Evolutionary conservation across 1,284 basidiomycete species (phyloP).

Genomic region (Amylostereum chailletii): DNA sequence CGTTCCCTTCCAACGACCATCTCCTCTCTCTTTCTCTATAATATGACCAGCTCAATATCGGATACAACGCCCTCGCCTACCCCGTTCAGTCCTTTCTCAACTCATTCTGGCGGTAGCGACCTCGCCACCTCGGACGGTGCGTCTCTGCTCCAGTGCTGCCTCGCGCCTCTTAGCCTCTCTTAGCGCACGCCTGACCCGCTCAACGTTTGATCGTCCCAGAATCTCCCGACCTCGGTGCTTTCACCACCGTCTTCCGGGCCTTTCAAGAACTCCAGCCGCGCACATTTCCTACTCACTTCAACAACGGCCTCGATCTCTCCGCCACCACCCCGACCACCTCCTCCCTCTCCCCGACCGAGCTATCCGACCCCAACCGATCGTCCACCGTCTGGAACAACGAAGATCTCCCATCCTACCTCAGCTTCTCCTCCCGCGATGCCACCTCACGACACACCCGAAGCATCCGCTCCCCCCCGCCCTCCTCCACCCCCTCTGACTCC

Average conservation of each 20-base stretch:
- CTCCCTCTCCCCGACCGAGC: conserved; percentile 24
- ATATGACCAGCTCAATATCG: conserved; percentile 26
- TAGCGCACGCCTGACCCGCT: conserved; percentile 11
- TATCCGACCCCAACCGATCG: conserved; percentile 32
- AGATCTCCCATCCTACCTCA: conserved; percentile 54
- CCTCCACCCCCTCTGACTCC: conserved; percentile 19
- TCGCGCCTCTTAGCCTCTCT: conserved; percentile 1
- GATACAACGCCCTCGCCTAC: conserved; percentile 33
- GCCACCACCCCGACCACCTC: conserved; percentile 24
- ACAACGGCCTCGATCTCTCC: conserved; percentile 14
- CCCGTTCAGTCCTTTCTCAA: conserved; percentile 44
- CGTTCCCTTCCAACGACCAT: conserved; percentile 13
- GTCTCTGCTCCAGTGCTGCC: no score
- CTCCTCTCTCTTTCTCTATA: conserved; percentile 14
- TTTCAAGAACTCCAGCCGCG: conserved; percentile 45
- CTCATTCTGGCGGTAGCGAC: conserved; percentile 40
- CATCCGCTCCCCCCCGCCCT: conserved; percentile 18
- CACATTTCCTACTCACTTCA: conserved; percentile 22
- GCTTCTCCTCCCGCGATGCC: conserved; percentile 19
- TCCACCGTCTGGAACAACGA: conserved; percentile 61
- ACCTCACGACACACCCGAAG: conserved; percentile 14
- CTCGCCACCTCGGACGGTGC: conserved; percentile 56
- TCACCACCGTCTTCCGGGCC: conserved; percentile 62
- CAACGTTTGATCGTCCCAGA: conserved; percentile 28
- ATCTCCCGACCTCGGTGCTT: conserved; percentile 69